These are phyloP conservation scores for Tetrahymena borealis DNA, from an alignment of 73 alveolate genomes.

Conservation along the genomic window DNA sequence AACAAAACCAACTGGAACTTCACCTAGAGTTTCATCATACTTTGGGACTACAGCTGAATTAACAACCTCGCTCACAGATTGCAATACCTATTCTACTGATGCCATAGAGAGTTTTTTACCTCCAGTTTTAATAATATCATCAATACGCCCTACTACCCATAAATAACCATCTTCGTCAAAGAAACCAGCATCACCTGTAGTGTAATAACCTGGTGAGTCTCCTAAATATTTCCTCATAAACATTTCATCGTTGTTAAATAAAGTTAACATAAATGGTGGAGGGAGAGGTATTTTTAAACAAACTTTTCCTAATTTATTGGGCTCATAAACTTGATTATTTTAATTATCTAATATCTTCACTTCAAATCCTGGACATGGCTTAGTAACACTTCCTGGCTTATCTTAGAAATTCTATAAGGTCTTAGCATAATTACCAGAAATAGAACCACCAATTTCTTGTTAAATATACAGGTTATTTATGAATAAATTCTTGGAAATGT, in stretches of 20 bases:
- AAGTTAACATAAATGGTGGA: slow-evolving; percentile 95
- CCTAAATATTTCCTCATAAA: slow-evolving; percentile 84
- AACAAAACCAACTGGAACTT: slow-evolving; percentile 89
- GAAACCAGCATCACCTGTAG: slow-evolving; percentile 96
- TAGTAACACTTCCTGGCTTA: slow-evolving; percentile 89
- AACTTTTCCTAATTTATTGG: slow-evolving; percentile 74
- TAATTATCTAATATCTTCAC: slow-evolving; percentile 78
- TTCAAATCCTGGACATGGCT: slow-evolving; percentile 91
- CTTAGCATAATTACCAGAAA: slow-evolving; percentile 31
- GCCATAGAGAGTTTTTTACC: slow-evolving; percentile 88
- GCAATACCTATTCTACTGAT: slow-evolving; percentile 69
- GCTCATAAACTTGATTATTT: slow-evolving; percentile 46
- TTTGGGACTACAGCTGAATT: slow-evolving; percentile 96
- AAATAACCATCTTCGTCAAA: slow-evolving; percentile 75
- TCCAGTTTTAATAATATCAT: slow-evolving; percentile 88
- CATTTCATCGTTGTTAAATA: slow-evolving; percentile 93
- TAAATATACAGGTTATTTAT: slow-evolving; percentile 8
- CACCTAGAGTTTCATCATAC: slow-evolving; percentile 87
- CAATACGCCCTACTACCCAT: slow-evolving; percentile 73
- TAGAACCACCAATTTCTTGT: slow-evolving; percentile 90
- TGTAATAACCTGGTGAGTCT: slow-evolving; percentile 86
- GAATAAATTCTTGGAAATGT: not conserved
- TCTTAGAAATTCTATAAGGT: slow-evolving; percentile 22
- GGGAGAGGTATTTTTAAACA: slow-evolving; percentile 94
- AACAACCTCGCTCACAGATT: slow-evolving; percentile 67